Conservation (phyloP, 2,329 filamentous ascomycete genomes). For the Neodidymelliopsis sp. region DNA sequence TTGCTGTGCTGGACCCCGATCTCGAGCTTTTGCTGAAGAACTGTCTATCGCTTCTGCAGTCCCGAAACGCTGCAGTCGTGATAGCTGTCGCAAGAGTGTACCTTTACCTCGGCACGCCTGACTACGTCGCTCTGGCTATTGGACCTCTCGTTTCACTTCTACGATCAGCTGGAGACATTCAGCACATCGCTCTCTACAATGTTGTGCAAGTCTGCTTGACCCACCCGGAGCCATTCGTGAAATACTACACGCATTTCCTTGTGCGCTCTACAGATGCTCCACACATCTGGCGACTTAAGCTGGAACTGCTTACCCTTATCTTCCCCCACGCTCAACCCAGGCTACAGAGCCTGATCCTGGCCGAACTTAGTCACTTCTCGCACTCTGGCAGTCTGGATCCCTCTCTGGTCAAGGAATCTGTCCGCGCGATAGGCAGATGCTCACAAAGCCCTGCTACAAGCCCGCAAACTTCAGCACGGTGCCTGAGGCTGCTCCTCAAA, state of each 20-base stretch:
- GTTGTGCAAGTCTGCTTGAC: conserved; percentile 89
- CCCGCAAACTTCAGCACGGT: conserved; percentile 68
- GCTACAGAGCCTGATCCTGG: conserved; percentile 84
- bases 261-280: conserved; percentile 80
- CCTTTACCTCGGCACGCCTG: conserved; percentile 79
- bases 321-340: conserved; percentile 82
- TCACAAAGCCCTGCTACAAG: conserved; percentile 67
- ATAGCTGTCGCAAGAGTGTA: conserved; percentile 87
- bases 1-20: conserved; percentile 77
- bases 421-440: conserved; percentile 91
- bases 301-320: conserved; percentile 88
- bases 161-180: conserved; percentile 83
- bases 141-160: conserved; percentile 88
- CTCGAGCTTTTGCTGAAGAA: conserved; percentile 80
- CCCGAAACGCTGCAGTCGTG: conserved; percentile 91
- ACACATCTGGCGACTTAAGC: conserved; percentile 87
- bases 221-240: conserved; percentile 81
- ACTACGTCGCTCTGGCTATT: conserved; percentile 77
- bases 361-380: conserved; percentile 94
- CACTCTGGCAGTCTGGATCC: conserved; percentile 82
- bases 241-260: conserved; percentile 88
- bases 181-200: conserved; percentile 90
- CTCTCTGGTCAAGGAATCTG: conserved; percentile 83
- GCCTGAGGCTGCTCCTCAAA: conserved; percentile 80
- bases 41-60: conserved; percentile 86